Evolutionary conservation across 1,284 basidiomycete genomes (phyloP).

Genomic region (Cerrena zonata): DNA sequence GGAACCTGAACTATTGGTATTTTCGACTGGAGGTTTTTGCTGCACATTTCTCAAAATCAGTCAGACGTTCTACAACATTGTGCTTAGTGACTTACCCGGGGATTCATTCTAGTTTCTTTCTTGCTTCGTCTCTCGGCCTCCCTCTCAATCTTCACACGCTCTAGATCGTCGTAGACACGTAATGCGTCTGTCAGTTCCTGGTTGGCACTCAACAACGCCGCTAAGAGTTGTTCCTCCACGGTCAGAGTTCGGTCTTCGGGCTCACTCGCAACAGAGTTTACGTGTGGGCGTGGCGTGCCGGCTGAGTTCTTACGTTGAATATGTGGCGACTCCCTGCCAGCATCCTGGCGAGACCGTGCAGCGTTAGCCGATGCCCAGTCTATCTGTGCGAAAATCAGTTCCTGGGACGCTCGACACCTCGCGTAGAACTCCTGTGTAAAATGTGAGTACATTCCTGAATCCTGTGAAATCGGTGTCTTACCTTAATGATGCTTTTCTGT

Average conservation of each 20-base stretch:
- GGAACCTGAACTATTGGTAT: constrained; percentile 1
- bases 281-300: not conserved
- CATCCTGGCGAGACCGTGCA: constrained; percentile 42
- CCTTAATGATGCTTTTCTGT: constrained; percentile 56
- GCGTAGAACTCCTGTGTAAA: constrained; percentile 59
- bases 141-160: constrained; percentile 58
- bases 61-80: too few relatives aligned
- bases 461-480: constrained; percentile 25
- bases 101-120: constrained; percentile 51
- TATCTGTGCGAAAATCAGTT: constrained; percentile 69
- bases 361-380: constrained; percentile 75
- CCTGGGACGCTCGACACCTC: constrained; percentile 68
- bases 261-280: constrained; percentile 1
- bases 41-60: constrained; percentile 6
- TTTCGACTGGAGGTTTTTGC: constrained; percentile 8
- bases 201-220: constrained; percentile 60
- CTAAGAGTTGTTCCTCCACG: constrained; percentile 57
- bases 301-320: constrained; percentile 2
- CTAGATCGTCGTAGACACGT: constrained; percentile 57
- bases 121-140: constrained; percentile 57
- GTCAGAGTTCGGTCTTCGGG: constrained; percentile 38
- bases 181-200: constrained; percentile 46
- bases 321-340: constrained; percentile 6
- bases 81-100: constrained; percentile 43
- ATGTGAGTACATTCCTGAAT: constrained; percentile 1